Evolutionary conservation across 352 stramenopile genomes (phyloP).

Genomic region (Thalassiosira ordinaria): DNA sequence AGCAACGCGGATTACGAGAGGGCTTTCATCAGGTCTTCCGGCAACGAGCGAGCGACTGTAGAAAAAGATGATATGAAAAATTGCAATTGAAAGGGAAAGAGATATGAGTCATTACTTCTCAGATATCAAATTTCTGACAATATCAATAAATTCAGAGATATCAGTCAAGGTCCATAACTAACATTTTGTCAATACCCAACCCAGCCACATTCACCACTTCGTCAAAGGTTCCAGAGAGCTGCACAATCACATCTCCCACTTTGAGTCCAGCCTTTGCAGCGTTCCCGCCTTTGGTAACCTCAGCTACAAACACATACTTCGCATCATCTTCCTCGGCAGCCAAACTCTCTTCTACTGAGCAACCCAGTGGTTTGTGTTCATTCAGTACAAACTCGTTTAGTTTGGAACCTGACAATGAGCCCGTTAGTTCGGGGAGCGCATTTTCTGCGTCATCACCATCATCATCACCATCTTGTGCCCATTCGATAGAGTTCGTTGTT

Average conservation of each 20-base stretch:
- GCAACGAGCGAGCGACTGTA: slow-evolving; percentile 62
- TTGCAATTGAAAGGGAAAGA: too few relatives aligned
- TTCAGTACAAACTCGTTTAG: slow-evolving; percentile 55
- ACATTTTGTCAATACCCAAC: slow-evolving; percentile 71
- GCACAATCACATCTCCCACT: slow-evolving; percentile 80
- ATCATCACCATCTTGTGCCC: not conserved
- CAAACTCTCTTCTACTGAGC: slow-evolving; percentile 77
- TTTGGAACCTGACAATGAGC: slow-evolving; percentile 25
- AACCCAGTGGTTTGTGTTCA: slow-evolving; percentile 74
- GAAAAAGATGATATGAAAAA: slow-evolving; percentile 15
- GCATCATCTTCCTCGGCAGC: slow-evolving; percentile 50
- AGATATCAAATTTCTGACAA: too few relatives aligned
- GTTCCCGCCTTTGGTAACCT: slow-evolving; percentile 65
- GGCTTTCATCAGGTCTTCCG: slow-evolving; percentile 54
- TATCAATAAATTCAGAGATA: too few relatives aligned
- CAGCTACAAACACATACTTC: slow-evolving; percentile 76
- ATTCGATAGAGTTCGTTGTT: slow-evolving; percentile 28
- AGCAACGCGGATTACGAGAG: slow-evolving; percentile 64
- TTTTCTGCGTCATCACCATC: slow-evolving; percentile 8
- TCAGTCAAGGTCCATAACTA: too few relatives aligned
- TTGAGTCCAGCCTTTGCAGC: slow-evolving; percentile 66
- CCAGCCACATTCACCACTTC: slow-evolving; percentile 61
- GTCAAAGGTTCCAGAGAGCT: slow-evolving; percentile 72
- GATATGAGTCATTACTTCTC: slow-evolving; percentile 15
- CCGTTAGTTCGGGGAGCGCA: slow-evolving; percentile 27